phyloP scores from a whole-genome alignment of 1,139 yeast genomes.

The Scheffersomyces illinoinensis region DNA sequence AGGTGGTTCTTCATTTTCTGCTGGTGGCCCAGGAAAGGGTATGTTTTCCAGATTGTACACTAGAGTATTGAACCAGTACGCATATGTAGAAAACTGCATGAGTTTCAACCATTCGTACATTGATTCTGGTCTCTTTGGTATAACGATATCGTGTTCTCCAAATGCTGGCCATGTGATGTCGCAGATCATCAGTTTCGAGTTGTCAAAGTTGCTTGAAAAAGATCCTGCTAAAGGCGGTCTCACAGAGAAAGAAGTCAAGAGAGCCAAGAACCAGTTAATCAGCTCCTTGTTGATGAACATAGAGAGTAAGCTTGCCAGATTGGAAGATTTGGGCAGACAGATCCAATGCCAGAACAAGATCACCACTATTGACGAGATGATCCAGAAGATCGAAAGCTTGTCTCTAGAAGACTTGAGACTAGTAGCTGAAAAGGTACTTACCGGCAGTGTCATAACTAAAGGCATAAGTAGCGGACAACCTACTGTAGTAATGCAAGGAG shows the following conservation, averaged over 20 bases:
- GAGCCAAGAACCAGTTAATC: slow-evolving; percentile 91
- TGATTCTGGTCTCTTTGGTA: slow-evolving; percentile 90
- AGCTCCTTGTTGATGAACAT: slow-evolving; percentile 91
- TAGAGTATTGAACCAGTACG: slow-evolving; percentile 86
- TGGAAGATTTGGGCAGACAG: slow-evolving; percentile 95
- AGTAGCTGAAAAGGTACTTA: slow-evolving; percentile 76
- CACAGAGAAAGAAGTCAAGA: slow-evolving; percentile 67
- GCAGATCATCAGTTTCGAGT: slow-evolving; percentile 77
- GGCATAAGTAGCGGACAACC: slow-evolving; percentile 65
- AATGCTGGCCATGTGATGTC: slow-evolving; percentile 83
- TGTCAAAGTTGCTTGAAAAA: slow-evolving; percentile 57
- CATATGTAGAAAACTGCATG: slow-evolving; percentile 85
- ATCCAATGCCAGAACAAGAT: slow-evolving; percentile 80
- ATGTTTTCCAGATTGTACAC: slow-evolving; percentile 95
- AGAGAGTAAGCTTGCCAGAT: slow-evolving; percentile 85
- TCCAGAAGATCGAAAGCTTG: slow-evolving; percentile 67
- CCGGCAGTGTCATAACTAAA: slow-evolving; percentile 56
- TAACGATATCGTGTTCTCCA: slow-evolving; percentile 81
- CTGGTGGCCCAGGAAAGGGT: slow-evolving; percentile 99
- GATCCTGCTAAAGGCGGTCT: slow-evolving; percentile 62
- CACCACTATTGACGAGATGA: slow-evolving; percentile 84
- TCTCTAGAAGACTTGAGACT: slow-evolving; percentile 66
- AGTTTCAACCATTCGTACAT: slow-evolving; percentile 89
- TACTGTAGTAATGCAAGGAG: slow-evolving; percentile 87
- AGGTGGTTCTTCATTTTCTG: slow-evolving; percentile 96